Conservation (phyloP, 345 rosid genomes). For the Ceriops tagal region DNA sequence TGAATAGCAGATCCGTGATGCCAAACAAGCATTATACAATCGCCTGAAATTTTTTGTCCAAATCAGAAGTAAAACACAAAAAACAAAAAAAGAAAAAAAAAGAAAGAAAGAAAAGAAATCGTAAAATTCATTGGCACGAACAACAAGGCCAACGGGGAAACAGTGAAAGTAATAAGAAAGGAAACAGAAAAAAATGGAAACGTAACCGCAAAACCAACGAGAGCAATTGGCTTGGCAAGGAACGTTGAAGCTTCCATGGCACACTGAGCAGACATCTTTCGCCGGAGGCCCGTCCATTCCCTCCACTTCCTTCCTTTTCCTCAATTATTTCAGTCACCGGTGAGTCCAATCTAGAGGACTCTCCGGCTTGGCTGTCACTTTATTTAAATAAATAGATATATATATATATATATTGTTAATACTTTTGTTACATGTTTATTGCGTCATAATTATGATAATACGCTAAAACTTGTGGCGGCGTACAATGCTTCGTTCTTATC, state of each 20-base stretch:
- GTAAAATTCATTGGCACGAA: neutral
- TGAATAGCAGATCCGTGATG: constrained; percentile 63
- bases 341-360: too few species aligned
- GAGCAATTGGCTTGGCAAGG: constrained; percentile 96
- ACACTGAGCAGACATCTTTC: constrained; percentile 71
- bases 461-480: too few species aligned
- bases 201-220: constrained; percentile 91
- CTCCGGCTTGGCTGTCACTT: too few species aligned
- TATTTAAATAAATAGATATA: too few species aligned
- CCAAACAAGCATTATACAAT: constrained; percentile 88
- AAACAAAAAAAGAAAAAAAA: neutral
- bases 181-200: neutral
- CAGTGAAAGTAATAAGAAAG: neutral
- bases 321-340: neutral
- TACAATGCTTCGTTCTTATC: too few species aligned
- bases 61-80: neutral
- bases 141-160: neutral
- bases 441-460: too few species aligned
- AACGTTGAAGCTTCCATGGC: constrained; percentile 61
- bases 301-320: neutral
- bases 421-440: too few species aligned
- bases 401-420: too few species aligned
- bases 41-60: constrained; percentile 31
- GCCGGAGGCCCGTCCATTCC: constrained; percentile 67
- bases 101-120: neutral